These are phyloP conservation scores for Myotisia sp. DNA, from an alignment of 2,329 filamentous ascomycete species.

Conservation along the genomic window DNA sequence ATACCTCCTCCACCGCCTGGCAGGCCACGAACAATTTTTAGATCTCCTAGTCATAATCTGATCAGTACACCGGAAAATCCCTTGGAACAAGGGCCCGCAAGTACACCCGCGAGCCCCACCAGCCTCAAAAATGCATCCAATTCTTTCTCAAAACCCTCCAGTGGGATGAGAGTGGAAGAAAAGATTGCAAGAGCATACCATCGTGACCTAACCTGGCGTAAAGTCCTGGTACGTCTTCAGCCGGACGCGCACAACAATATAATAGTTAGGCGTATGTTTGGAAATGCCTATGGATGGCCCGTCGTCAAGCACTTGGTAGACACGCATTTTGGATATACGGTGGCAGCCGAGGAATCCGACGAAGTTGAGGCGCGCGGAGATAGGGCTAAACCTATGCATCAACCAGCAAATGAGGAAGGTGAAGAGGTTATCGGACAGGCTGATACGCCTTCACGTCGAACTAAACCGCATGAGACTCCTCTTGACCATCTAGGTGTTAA, in stretches of 20 bases:
- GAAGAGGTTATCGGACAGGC: slow-evolving; percentile 44
- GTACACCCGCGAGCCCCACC: neutral
- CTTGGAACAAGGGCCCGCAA: slow-evolving; percentile 2
- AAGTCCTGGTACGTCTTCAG: slow-evolving; percentile 87
- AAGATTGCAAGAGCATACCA: slow-evolving; percentile 97
- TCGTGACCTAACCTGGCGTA: slow-evolving; percentile 80
- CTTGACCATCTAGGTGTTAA: neutral
- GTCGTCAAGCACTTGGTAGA: slow-evolving; percentile 91
- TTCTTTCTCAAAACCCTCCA: slow-evolving; percentile 11
- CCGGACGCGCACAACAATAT: slow-evolving; percentile 99
- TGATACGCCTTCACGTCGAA: slow-evolving; percentile 21
- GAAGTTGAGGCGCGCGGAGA: slow-evolving; percentile 54
- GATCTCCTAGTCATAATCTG: slow-evolving; percentile 12
- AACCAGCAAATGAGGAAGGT: slow-evolving; percentile 48
- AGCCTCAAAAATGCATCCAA: slow-evolving; percentile 8
- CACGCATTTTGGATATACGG: slow-evolving; percentile 75
- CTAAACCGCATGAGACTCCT: slow-evolving; percentile 1
- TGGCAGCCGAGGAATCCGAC: slow-evolving; percentile 50
- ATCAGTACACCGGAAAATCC: slow-evolving; percentile 5
- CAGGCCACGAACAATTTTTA: slow-evolving; percentile 29
- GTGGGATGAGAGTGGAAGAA: slow-evolving; percentile 76
- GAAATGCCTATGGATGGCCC: slow-evolving; percentile 95
- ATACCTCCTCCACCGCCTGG: slow-evolving; percentile 62
- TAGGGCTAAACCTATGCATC: slow-evolving; percentile 47
- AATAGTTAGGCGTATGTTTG: slow-evolving; percentile 87